phyloP scores from a whole-genome alignment of 768 basidiomycete genomes.

The Kondoa malvinella region DNA sequence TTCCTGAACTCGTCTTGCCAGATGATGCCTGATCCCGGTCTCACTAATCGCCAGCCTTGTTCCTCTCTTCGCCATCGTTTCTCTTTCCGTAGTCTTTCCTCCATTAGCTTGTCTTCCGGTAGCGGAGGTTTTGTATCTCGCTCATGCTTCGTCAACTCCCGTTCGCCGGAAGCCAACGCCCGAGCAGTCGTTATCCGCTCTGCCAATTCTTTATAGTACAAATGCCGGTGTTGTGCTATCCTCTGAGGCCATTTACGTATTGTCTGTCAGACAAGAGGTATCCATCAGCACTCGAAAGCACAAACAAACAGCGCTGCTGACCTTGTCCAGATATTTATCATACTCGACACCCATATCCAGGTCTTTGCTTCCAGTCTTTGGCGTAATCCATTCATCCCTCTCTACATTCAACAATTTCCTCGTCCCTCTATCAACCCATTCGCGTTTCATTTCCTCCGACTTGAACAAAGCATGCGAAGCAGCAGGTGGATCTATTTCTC shows the following conservation, averaged over 20 bases:
- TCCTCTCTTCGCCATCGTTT: slow-evolving; percentile 63
- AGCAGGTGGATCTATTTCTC: slow-evolving; percentile 41
- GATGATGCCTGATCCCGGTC: slow-evolving; percentile 44
- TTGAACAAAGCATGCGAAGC: slow-evolving; percentile 21
- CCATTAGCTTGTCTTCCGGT: slow-evolving; percentile 72
- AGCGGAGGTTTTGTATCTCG: slow-evolving; percentile 49
- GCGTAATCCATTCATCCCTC: slow-evolving; percentile 1
- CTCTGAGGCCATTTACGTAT: slow-evolving; percentile 30
- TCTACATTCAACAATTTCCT: slow-evolving; percentile 9
- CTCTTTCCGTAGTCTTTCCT: slow-evolving; percentile 79
- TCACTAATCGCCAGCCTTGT: slow-evolving; percentile 60
- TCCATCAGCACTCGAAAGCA: background rate
- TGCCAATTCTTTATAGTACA: slow-evolving; percentile 58
- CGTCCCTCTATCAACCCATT: slow-evolving; percentile 7
- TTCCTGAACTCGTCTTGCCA: slow-evolving; percentile 54
- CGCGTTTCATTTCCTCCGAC: slow-evolving; percentile 7
- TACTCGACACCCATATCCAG: slow-evolving; percentile 54
- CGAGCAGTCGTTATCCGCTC: slow-evolving; percentile 54
- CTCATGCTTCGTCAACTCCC: slow-evolving; percentile 79
- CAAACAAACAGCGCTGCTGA: background rate
- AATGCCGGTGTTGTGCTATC: slow-evolving; percentile 44
- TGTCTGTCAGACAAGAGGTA: slow-evolving; percentile 43
- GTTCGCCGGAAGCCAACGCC: slow-evolving; percentile 51
- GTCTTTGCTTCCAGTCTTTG: slow-evolving; percentile 38
- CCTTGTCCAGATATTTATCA: slow-evolving; percentile 34